Evolutionary conservation across 1,139 yeast species (phyloP).

Genomic region (Magnusiomyces tetraspermus): DNA sequence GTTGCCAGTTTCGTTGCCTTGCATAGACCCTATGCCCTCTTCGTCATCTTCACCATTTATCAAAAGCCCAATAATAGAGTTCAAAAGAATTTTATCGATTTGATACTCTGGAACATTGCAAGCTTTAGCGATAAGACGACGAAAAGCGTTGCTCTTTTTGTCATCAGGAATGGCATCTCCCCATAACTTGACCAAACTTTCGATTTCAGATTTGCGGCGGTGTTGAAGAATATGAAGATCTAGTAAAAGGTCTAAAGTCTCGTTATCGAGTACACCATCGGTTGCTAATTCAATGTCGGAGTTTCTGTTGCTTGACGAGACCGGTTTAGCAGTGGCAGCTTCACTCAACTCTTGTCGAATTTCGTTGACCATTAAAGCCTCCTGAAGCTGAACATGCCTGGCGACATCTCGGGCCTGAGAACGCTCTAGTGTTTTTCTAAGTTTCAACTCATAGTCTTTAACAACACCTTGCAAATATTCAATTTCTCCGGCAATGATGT

Average conservation of each 20-base stretch:
- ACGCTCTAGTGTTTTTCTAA: constrained; percentile 42
- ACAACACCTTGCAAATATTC: background rate
- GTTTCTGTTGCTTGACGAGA: constrained; percentile 3
- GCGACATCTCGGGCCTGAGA: constrained; percentile 49
- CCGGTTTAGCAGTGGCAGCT: background rate
- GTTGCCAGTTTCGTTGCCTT: no score
- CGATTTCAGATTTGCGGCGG: constrained; percentile 38
- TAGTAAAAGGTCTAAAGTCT: constrained; percentile 30
- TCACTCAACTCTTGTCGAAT: constrained; percentile 17
- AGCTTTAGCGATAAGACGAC: constrained; percentile 69
- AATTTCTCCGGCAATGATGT: background rate
- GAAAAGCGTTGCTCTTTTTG: constrained; percentile 63
- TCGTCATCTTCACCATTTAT: background rate
- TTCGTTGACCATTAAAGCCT: constrained; percentile 34
- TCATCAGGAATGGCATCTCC: constrained; percentile 40
- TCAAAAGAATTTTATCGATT: background rate
- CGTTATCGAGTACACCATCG: constrained; percentile 17
- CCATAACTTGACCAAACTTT: constrained; percentile 39
- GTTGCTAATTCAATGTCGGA: constrained; percentile 2
- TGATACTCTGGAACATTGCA: constrained; percentile 48
- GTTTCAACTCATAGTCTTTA: constrained; percentile 17
- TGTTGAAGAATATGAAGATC: constrained; percentile 41
- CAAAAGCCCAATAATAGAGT: background rate
- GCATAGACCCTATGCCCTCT: no score
- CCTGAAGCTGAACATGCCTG: constrained; percentile 38